Percentiles rank a stretch among this genome's conserved stretches.
Evolutionary conservation across 352 stramenopile species (phyloP).

Genomic region (Phytopythium mirpurense): DNA sequence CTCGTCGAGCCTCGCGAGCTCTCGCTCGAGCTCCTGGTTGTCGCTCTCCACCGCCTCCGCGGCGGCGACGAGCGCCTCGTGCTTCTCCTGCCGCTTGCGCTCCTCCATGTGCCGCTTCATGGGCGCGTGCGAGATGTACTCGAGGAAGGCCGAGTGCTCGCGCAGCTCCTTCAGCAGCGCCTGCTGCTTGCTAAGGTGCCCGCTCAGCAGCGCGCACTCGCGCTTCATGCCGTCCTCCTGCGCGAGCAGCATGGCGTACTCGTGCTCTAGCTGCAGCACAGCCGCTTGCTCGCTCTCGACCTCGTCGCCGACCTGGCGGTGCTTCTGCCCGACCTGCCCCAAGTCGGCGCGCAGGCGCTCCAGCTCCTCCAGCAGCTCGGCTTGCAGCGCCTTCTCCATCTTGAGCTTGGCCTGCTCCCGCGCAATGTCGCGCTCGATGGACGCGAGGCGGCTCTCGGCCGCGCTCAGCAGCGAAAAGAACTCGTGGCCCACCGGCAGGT

Average conservation of each 20-base stretch:
- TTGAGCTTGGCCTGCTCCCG: conserved; percentile 23
- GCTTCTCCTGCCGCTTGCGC: conserved; percentile 51
- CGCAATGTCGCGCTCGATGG: conserved; percentile 7
- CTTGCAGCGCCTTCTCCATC: conserved; percentile 43
- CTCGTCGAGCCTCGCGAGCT: conserved; percentile 28
- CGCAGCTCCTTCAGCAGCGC: conserved; percentile 35
- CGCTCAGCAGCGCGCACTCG: conserved; percentile 35
- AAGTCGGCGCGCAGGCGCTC: conserved; percentile 35
- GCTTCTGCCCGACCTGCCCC: conserved; percentile 21
- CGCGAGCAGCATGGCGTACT: conserved; percentile 36
- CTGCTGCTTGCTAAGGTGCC: conserved; percentile 38
- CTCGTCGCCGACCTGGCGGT: conserved; percentile 28
- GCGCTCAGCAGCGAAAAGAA: conserved; percentile 23
- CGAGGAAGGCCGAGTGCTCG: conserved; percentile 44
- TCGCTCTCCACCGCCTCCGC: conserved; percentile 30
- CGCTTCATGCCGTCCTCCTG: conserved; percentile 37
- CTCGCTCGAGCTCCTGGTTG: conserved; percentile 35
- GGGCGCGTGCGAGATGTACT: conserved; percentile 48
- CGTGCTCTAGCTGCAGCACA: conserved; percentile 37
- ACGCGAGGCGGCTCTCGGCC: conserved; percentile 4
- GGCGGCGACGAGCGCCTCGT: conserved; percentile 21
- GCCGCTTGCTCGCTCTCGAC: conserved; percentile 33
- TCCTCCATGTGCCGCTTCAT: conserved; percentile 60
- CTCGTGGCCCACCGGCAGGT: conserved; percentile 5
- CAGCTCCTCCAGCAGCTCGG: conserved; percentile 27